Evolutionary conservation across 768 basidiomycete genomes (phyloP).

Genomic region (Nidularia pulvinata): DNA sequence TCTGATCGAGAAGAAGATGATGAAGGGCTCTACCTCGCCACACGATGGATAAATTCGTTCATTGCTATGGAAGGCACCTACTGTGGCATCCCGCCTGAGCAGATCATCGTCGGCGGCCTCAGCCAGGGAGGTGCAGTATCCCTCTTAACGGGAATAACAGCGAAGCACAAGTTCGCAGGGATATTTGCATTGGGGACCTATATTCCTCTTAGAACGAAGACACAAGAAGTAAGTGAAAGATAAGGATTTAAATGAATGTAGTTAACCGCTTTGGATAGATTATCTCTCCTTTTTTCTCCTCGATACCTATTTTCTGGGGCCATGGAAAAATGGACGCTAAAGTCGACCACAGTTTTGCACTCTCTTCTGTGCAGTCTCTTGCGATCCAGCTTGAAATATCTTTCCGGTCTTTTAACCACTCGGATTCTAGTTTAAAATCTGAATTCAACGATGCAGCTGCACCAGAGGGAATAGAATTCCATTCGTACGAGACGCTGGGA

Average conservation of each 20-base stretch:
- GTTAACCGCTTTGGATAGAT: constrained; percentile 32
- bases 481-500: constrained; percentile 19
- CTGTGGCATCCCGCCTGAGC: constrained; percentile 49
- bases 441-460: constrained; percentile 8
- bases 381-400: constrained; percentile 44
- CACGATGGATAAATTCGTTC: constrained; percentile 49
- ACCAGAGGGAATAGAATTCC: constrained; percentile 18
- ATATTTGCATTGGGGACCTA: constrained; percentile 62
- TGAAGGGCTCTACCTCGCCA: constrained; percentile 43
- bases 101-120: constrained; percentile 76
- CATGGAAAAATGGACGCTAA: constrained; percentile 67
- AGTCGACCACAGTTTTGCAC: constrained; percentile 49
- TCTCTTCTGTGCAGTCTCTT: constrained; percentile 44
- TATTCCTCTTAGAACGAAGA: constrained; percentile 53
- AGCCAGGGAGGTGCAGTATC: constrained; percentile 69
- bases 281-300: constrained; percentile 39
- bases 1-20: constrained; percentile 57
- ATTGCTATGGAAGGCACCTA: constrained; percentile 57
- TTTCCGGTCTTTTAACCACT: constrained; percentile 8
- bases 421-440: background rate
- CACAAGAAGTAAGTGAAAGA: constrained; percentile 41
- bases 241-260: background rate
- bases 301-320: constrained; percentile 74
- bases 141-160: constrained; percentile 55
- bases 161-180: constrained; percentile 51